Conservation (phyloP, 2,329 filamentous ascomycete genomes). For the Mollisiaceae sp. region DNA sequence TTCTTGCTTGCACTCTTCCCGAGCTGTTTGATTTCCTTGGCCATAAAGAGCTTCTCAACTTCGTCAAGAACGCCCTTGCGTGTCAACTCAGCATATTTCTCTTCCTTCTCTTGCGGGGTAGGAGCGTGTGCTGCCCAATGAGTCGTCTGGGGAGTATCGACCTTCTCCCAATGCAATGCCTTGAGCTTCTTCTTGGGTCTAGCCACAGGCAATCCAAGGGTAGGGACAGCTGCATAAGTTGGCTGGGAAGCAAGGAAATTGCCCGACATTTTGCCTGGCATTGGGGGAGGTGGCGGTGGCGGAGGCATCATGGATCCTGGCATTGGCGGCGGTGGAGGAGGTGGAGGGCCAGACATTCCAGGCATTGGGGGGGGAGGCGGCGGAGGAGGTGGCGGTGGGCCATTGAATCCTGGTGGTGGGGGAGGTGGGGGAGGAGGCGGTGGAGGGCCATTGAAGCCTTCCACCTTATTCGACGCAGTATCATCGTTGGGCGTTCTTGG, state of each 20-base stretch:
- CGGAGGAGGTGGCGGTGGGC: constrained; percentile 47
- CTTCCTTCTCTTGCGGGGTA: constrained; percentile 87
- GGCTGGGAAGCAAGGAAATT: constrained; percentile 75
- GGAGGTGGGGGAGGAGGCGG: constrained; percentile 48
- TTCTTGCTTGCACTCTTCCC: constrained; percentile 70
- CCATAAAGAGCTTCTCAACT: constrained; percentile 96
- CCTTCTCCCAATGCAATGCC: constrained; percentile 98
- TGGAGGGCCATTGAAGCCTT: constrained; percentile 42
- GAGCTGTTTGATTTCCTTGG: constrained; percentile 92
- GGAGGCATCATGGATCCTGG: constrained; percentile 48
- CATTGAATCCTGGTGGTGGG: constrained; percentile 45
- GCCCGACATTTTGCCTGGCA: constrained; percentile 73
- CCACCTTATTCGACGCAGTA: constrained; percentile 22
- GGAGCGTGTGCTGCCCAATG: constrained; percentile 90
- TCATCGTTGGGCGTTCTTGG: constrained; percentile 57
- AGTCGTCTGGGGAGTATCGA: constrained; percentile 88
- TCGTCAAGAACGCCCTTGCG: constrained; percentile 96
- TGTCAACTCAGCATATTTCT: constrained; percentile 92
- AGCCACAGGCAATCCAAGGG: constrained; percentile 76
- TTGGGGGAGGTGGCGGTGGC: constrained; percentile 62
- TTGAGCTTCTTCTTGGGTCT: constrained; percentile 99
- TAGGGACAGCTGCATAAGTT: constrained; percentile 55
- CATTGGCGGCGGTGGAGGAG: constrained; percentile 51
- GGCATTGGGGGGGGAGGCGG: constrained; percentile 50
- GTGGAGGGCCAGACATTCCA: constrained; percentile 45